Evolutionary conservation across 495 filamentous ascomycete genomes (phyloP), one percentile per base, ranked within the genome.

Genomic region (Penicillium argentinense): DNA sequence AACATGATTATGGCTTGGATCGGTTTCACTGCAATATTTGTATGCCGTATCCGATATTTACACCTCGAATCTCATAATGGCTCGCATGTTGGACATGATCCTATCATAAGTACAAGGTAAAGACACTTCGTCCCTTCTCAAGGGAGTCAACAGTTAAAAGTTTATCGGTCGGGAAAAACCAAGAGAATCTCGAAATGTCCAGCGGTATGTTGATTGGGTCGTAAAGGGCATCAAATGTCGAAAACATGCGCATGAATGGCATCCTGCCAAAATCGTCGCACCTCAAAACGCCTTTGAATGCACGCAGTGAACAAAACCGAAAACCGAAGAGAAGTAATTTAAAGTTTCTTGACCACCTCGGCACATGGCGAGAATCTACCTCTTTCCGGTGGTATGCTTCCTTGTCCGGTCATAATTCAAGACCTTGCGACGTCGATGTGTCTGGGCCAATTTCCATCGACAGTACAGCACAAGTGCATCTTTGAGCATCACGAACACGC

Each of bases 401-500:
- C 71, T 77, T 16, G 57, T 29, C 29, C 67, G 63, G 34, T 82
- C 73, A 51, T 82, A 88, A 57, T 91, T 85, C 59, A 83, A 55
- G 21, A 95, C 76, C 62, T 74, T 80, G 61, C 89, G 72, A 34
- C 78, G 74, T 39, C 76, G 69, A 67, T 86, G 82, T 42, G 81
- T 81, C 64, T 85, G 79, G 25, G 86, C 89, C 52, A 82, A 68
- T 58, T 80, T 80, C 72, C 87, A 91, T 54, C 86, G 81, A 38
- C 81, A 81, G 61, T 89, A 93, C 5, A 93, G 72, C 51, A 82
- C 69, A 41, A 91, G 67, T 4, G 80, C 84, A 63, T 95, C 89
- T 54, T 85, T 87, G 5, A 91, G 59, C 16, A 91, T 78, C 34
- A 91, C 82, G 52, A 88, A 91, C 33, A 88, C 70, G 62, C 87